Base-by-base conservation (phyloP, 495 filamentous ascomycete genomes). In the Neurospora sp. region DNA sequence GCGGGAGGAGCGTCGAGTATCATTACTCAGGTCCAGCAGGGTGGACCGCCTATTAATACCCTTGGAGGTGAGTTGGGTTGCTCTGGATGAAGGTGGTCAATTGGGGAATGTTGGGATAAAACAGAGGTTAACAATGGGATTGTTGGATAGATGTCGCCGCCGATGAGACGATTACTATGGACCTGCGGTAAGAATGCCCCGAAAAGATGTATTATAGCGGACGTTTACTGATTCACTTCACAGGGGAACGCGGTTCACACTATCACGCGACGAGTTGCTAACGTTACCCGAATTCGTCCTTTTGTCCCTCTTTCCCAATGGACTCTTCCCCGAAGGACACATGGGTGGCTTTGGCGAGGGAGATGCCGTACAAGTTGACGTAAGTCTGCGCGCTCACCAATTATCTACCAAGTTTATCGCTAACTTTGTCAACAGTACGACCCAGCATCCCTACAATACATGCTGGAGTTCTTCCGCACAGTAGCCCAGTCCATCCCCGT, bases 261-360 rank as follows among this genome's bases (percentile, higher is more conserved):
- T 99, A 31, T 98, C 96, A 37, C 86, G 96, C 76, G 96, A 99
- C 77, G 96, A 99, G 80, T 87, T 99, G 46, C 85, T 99, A 69
- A 99, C 96, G 4, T 86, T 99, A 46, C 96, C 96, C 68, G 96
- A 99, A 83, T 99, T 99, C 74, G 96, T 99, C 20, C 88, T 99
- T n/a, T 86, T 99, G 14, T 98, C 96, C n/a, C 87, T 99, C 18
- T 99, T 99, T 76, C 96, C 96, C 9, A 99, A 99, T 80, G 96
- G 96, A 18, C 90, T 99, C 35, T 94, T 99, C 70, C 96, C 96
- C 2, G 96, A 99, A 81, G 95, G 95, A 10, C 95, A 98, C 77
- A 93, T 97, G 88, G 95, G 93, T 76, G 92, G 92, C 44, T 97
- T 94, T 80, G 80, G 86, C 40, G 96, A 98, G 78, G 92, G 93